These are phyloP conservation scores for Zygosaccharomyces bisporus DNA, from an alignment of 805 yeast species.

Conservation along the genomic window DNA sequence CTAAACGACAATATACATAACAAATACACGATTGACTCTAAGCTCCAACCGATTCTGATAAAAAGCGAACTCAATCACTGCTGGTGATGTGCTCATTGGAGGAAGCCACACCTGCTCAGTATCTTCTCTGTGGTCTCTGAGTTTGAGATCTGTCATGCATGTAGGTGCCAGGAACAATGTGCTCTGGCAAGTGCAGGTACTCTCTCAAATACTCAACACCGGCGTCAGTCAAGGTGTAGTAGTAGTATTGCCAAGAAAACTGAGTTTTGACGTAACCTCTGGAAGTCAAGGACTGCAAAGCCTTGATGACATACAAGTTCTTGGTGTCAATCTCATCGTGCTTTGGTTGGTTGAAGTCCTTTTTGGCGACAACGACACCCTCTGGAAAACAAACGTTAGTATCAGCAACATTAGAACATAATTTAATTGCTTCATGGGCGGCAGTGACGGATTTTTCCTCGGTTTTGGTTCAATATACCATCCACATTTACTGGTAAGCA, in stretches of 20 bases:
- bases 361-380: conserved; percentile 99
- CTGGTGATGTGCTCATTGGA: conserved; percentile 7
- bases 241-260: conserved; percentile 99
- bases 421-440: neutral
- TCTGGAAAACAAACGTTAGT: conserved; percentile 45
- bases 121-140: conserved; percentile 53
- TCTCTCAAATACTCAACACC: conserved; percentile 98
- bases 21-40: conserved; percentile 15
- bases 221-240: conserved; percentile 99
- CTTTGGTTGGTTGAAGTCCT: conserved; percentile 95
- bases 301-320: conserved; percentile 97
- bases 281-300: conserved; percentile 98
- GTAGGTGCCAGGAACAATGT: conserved; percentile 97
- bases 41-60: conserved; percentile 8
- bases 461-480: too few relatives aligned
- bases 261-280: conserved; percentile 99
- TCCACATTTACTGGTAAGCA: too few relatives aligned
- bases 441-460: neutral
- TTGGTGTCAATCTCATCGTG: conserved; percentile 98
- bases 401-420: neutral
- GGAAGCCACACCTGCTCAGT: conserved; percentile 11
- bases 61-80: conserved; percentile 3
- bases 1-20: conserved; percentile 17
- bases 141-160: conserved; percentile 86
- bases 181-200: conserved; percentile 98